phyloP scores from a whole-genome alignment of 2,329 filamentous ascomycete genomes.

The Diplodia seriata region DNA sequence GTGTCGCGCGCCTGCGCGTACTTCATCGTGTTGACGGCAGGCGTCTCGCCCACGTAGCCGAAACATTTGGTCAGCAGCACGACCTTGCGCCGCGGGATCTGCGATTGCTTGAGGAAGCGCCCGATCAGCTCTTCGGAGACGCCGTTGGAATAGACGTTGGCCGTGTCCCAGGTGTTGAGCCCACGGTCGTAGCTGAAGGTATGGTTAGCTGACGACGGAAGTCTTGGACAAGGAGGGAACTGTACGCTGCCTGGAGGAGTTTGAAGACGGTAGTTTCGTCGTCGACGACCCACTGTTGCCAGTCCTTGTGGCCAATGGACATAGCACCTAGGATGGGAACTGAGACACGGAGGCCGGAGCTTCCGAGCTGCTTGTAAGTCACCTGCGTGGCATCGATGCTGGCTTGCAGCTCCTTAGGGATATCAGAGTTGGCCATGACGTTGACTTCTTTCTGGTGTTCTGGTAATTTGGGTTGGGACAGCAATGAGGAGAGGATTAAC shows the following conservation, averaged over 20 bases:
- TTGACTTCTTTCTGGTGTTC: neutral
- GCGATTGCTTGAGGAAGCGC: constrained; percentile 38
- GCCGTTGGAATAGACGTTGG: constrained; percentile 40
- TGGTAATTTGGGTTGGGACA: neutral
- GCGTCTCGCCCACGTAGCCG: constrained; percentile 56
- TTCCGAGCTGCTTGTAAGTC: constrained; percentile 58
- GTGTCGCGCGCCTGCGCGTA: constrained; percentile 48
- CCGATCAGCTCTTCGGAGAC: constrained; percentile 42
- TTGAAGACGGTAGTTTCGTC: constrained; percentile 37
- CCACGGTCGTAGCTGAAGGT: constrained; percentile 50
- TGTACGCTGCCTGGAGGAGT: neutral
- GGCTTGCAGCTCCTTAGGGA: constrained; percentile 22
- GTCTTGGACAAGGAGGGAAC: neutral
- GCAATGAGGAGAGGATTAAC: neutral
- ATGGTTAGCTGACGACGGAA: neutral
- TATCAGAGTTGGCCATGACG: neutral
- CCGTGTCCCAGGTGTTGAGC: constrained; percentile 48
- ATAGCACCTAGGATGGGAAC: constrained; percentile 65
- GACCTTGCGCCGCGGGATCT: constrained; percentile 42
- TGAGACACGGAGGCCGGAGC: constrained; percentile 63
- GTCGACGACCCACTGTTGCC: constrained; percentile 52
- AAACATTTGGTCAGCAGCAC: constrained; percentile 51
- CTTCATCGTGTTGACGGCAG: constrained; percentile 45
- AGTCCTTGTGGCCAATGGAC: constrained; percentile 54
- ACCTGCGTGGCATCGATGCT: constrained; percentile 34